phyloP scores from a whole-genome alignment of 1,284 basidiomycete species.

The Malassezia brasiliensis region DNA sequence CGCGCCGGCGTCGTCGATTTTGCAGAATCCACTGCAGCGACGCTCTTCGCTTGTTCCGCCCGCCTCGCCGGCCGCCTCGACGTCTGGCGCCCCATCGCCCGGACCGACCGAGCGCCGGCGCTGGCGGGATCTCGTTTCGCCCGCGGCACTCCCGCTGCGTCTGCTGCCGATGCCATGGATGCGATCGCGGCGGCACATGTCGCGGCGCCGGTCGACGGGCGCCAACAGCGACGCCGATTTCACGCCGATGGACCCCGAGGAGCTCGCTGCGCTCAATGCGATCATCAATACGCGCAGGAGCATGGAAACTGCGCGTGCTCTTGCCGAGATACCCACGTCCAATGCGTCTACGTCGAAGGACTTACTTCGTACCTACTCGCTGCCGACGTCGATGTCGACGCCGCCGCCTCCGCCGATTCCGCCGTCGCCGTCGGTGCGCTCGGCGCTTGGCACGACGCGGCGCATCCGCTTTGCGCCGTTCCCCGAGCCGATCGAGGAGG shows the following conservation, averaged over 20 bases:
- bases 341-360: not conserved
- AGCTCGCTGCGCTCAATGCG: conserved; percentile 44
- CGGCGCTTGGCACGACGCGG: not conserved
- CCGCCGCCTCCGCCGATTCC: not conserved
- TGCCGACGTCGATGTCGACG: not conserved
- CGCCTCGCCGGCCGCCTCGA: too few species aligned
- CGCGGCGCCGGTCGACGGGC: not conserved
- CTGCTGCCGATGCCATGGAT: not conserved
- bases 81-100: not conserved
- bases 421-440: too few species aligned
- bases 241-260: conserved; percentile 39
- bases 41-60: too few species aligned
- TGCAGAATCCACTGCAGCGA: not conserved
- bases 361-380: not conserved
- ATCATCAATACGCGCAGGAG: conserved; percentile 47
- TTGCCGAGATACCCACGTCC: conserved; percentile 4
- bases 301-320: conserved; percentile 42
- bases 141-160: not conserved
- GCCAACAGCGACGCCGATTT: conserved; percentile 1
- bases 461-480: conserved; percentile 30
- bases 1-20: not conserved
- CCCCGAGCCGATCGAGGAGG: conserved; percentile 15
- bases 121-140: not conserved
- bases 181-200: not conserved
- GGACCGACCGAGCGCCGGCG: not conserved